Evolutionary conservation across 2,329 filamentous ascomycete species (phyloP).

Genomic region (Arthrobotrys pseudoclavata): DNA sequence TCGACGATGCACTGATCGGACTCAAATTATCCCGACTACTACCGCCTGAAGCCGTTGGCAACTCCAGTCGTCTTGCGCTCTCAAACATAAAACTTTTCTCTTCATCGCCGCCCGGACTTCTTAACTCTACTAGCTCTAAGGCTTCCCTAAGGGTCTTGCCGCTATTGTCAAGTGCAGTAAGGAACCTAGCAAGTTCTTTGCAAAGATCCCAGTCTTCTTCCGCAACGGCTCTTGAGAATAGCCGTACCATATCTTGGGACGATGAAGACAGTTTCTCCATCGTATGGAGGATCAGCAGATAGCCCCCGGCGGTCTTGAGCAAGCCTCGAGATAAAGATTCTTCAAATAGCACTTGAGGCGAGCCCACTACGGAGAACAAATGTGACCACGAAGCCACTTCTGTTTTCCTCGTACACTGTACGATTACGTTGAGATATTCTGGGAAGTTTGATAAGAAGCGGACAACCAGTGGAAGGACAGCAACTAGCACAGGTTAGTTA

Average conservation of each 20-base stretch:
- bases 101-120: slow-evolving; percentile 65
- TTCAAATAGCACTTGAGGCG: slow-evolving; percentile 91
- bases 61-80: slow-evolving; percentile 63
- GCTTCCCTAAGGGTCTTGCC: slow-evolving; percentile 83
- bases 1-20: slow-evolving; percentile 38
- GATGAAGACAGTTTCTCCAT: slow-evolving; percentile 78
- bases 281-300: slow-evolving; percentile 93
- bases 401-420: slow-evolving; percentile 97
- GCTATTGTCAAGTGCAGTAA: slow-evolving; percentile 90
- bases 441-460: slow-evolving; percentile 70
- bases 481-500: slow-evolving; percentile 67
- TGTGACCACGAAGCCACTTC: slow-evolving; percentile 96
- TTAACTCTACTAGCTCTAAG: slow-evolving; percentile 73
- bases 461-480: slow-evolving; percentile 70
- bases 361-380: slow-evolving; percentile 86
- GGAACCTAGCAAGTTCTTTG: slow-evolving; percentile 92
- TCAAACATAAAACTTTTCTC: slow-evolving; percentile 67
- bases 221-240: slow-evolving; percentile 83
- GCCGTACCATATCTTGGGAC: slow-evolving; percentile 79
- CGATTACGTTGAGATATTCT: slow-evolving; percentile 93
- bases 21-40: slow-evolving; percentile 50
- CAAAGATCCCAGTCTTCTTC: slow-evolving; percentile 96
- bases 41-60: slow-evolving; percentile 26
- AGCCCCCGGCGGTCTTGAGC: slow-evolving; percentile 94
- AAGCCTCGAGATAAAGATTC: slow-evolving; percentile 86